phyloP scores from a whole-genome alignment of 352 stramenopile species.

The Pythium biforme region DNA sequence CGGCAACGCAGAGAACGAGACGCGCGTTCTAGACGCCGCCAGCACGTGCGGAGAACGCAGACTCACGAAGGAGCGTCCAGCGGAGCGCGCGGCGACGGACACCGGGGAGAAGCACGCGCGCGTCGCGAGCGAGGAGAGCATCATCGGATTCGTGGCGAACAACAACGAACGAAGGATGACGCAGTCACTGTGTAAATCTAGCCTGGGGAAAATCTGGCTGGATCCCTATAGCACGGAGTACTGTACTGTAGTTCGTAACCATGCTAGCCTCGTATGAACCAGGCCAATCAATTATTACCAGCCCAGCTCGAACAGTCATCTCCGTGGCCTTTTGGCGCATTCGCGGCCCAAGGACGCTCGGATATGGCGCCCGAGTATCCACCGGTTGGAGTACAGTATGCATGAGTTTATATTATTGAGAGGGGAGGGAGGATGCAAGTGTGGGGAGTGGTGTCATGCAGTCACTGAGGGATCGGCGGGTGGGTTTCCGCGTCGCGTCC shows the following conservation, averaged over 20 bases:
- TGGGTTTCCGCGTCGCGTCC: too few species aligned
- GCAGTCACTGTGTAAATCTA: constrained; percentile 3
- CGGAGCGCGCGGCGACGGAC: background rate
- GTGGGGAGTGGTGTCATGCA: background rate
- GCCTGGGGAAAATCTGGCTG: too few species aligned
- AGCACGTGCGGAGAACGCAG: background rate
- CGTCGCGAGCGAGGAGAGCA: constrained; percentile 7
- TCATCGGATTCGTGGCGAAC: background rate
- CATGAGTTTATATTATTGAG: constrained; percentile 3
- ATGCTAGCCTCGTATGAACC: too few species aligned
- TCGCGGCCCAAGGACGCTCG: too few species aligned
- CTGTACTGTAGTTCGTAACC: too few species aligned
- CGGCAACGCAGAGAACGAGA: background rate
- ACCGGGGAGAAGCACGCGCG: background rate
- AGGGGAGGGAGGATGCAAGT: background rate
- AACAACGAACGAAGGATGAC: background rate
- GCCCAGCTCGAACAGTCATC: too few species aligned
- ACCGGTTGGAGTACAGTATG: too few species aligned
- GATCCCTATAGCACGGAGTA: too few species aligned
- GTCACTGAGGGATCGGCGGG: too few species aligned
- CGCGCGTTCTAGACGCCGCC: background rate
- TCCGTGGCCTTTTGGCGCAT: too few species aligned
- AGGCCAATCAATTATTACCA: too few species aligned
- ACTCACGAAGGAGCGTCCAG: constrained; percentile 1
- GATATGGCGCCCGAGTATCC: too few species aligned